A percentile compares a stretch with the other conserved stretches of the same genome.
These are phyloP conservation scores for Camellia japonica DNA, from an alignment of 148 eudicot species.

Conservation along the genomic window DNA sequence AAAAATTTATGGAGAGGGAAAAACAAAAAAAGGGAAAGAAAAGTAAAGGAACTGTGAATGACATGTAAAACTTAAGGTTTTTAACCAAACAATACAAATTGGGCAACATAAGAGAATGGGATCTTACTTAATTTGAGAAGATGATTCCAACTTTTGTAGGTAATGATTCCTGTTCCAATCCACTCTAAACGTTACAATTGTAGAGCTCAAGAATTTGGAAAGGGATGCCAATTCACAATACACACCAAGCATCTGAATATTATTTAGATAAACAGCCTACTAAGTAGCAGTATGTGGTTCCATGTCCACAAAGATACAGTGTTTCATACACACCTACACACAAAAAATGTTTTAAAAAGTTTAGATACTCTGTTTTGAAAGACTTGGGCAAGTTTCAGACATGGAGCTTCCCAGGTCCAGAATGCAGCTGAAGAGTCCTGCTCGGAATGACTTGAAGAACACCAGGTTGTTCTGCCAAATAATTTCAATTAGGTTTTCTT, in stretches of 20 bases:
- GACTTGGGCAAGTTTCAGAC: not conserved
- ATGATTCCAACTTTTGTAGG: no score
- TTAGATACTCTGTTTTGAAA: not conserved
- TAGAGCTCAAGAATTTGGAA: no score
- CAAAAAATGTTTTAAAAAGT: not conserved
- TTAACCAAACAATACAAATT: no score
- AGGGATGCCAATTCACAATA: no score
- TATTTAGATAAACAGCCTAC: not conserved
- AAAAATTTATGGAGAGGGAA: no score
- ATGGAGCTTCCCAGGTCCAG: constrained; percentile 40
- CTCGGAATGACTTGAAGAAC: constrained; percentile 75
- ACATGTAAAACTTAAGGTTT: no score
- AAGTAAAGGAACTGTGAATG: no score
- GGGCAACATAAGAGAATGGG: no score
- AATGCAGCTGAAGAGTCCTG: constrained; percentile 61
- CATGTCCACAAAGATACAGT: not conserved
- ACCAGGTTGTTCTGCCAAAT: constrained; percentile 75
- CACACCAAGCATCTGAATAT: not conserved
- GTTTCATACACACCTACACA: not conserved
- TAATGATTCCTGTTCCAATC: no score
- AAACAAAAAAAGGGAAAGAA: no score
- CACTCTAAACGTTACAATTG: no score
- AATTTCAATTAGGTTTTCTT: not conserved
- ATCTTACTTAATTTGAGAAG: no score
- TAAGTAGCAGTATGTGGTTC: not conserved